phyloP scores from a whole-genome alignment of 495 filamentous ascomycete species.

The Pyronema omphalodes region DNA sequence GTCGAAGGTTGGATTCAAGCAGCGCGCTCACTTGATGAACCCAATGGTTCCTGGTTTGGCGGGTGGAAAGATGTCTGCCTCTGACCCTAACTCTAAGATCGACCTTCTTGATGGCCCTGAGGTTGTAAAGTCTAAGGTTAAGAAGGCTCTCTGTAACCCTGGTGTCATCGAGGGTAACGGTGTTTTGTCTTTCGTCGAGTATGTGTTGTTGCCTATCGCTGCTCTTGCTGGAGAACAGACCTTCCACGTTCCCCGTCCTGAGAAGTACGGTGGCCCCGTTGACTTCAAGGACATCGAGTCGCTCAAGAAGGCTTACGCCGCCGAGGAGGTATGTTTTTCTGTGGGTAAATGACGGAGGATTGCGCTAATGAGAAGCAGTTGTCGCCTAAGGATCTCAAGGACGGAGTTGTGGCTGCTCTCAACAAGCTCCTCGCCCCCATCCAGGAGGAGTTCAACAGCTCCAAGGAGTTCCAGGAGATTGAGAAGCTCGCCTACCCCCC shows the following conservation, averaged over 20 bases:
- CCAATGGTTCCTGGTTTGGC: slow-evolving; percentile 72
- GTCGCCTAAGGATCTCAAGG: slow-evolving; percentile 68
- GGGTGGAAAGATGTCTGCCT: slow-evolving; percentile 41
- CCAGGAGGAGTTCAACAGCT: slow-evolving; percentile 46
- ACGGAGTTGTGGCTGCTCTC: slow-evolving; percentile 52
- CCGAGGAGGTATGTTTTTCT: slow-evolving; percentile 44
- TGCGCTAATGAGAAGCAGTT: slow-evolving; percentile 35
- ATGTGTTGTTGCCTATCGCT: slow-evolving; percentile 57
- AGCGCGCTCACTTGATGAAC: slow-evolving; percentile 76
- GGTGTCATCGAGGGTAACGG: slow-evolving; percentile 69
- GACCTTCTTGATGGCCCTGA: slow-evolving; percentile 70
- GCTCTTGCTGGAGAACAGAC: slow-evolving; percentile 35
- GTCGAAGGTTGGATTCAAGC: slow-evolving; percentile 50
- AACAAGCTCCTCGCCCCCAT: slow-evolving; percentile 57
- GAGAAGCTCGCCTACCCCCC: slow-evolving; percentile 65
- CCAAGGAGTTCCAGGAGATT: slow-evolving; percentile 64
- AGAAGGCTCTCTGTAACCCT: slow-evolving; percentile 61
- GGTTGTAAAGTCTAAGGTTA: slow-evolving; percentile 54
- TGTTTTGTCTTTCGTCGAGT: slow-evolving; percentile 63
- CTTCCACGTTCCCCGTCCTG: slow-evolving; percentile 42
- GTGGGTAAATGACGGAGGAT: not conserved
- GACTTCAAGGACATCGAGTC: slow-evolving; percentile 53
- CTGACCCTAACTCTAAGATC: slow-evolving; percentile 61
- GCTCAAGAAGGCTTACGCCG: slow-evolving; percentile 59
- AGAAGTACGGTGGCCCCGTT: slow-evolving; percentile 43